Conservation (phyloP, 495 filamentous ascomycete species). For the Collariella sp. region DNA sequence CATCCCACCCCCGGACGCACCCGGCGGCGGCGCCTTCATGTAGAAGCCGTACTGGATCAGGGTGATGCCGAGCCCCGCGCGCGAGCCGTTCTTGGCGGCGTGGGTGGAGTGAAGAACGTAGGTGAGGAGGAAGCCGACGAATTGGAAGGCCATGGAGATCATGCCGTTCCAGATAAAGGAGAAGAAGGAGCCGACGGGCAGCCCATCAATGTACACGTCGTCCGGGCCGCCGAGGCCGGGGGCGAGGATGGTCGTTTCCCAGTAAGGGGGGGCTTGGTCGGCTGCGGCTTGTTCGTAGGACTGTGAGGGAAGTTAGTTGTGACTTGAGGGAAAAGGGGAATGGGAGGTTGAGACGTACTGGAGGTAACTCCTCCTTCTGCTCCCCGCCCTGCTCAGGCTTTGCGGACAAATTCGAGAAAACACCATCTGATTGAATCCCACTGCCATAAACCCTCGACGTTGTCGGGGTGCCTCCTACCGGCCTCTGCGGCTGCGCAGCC, state of each 20-base stretch:
- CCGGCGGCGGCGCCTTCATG: conserved; percentile 52
- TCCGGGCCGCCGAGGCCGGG: conserved; percentile 74
- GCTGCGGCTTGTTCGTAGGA: conserved; percentile 98
- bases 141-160: conserved; percentile 96
- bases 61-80: conserved; percentile 87
- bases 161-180: conserved; percentile 97
- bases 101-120: conserved; percentile 97
- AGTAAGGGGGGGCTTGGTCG: conserved; percentile 93
- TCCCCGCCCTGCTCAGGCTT: conserved; percentile 84
- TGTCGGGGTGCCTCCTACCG: conserved; percentile 2
- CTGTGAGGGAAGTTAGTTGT: conserved; percentile 36
- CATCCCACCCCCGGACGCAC: conserved; percentile 33
- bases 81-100: conserved; percentile 93
- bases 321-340: conserved; percentile 15
- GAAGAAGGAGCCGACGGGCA: conserved; percentile 93
- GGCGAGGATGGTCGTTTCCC: conserved; percentile 96
- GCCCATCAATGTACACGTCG: conserved; percentile 92
- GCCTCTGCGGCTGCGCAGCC: conserved; percentile 14
- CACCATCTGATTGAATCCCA: conserved; percentile 73
- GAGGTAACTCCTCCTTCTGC: conserved; percentile 77
- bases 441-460: conserved; percentile 49
- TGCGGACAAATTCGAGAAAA: conserved; percentile 89
- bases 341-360: conserved; percentile 52
- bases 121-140: conserved; percentile 94
- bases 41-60: conserved; percentile 95